These are phyloP conservation scores for Psilocybe mexicana DNA, from an alignment of 1,284 basidiomycete genomes.

Conservation along the genomic window DNA sequence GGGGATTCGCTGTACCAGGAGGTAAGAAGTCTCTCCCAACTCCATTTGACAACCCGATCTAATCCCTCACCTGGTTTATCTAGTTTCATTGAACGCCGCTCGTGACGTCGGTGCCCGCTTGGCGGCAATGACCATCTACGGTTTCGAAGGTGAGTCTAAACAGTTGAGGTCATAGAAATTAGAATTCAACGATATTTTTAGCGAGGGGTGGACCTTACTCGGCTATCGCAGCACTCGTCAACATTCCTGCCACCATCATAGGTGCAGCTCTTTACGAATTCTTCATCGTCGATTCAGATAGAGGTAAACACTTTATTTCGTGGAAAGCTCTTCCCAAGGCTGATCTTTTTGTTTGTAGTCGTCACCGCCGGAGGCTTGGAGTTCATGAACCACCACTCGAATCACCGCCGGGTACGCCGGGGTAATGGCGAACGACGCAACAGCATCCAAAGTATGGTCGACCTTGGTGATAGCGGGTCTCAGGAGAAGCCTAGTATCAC, in stretches of 20 bases:
- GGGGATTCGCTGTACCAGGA: conserved; percentile 56
- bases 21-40: conserved; percentile 35
- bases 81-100: conserved; percentile 65
- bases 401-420: conserved; percentile 20
- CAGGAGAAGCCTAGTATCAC: conserved; percentile 22
- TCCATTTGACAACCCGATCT: not conserved
- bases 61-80: conserved; percentile 6
- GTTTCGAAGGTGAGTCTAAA: conserved; percentile 36
- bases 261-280: conserved; percentile 54
- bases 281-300: conserved; percentile 54
- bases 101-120: conserved; percentile 68
- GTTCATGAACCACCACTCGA: conserved; percentile 18
- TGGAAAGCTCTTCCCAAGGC: not conserved
- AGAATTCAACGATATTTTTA: conserved; percentile 17
- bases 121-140: conserved; percentile 60
- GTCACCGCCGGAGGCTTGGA: conserved; percentile 23
- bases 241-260: conserved; percentile 61
- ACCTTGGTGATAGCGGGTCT: conserved; percentile 12
- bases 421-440: conserved; percentile 12
- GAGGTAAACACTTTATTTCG: conserved; percentile 34
- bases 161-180: not conserved
- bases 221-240: conserved; percentile 63
- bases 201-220: conserved; percentile 61
- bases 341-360: conserved; percentile 15
- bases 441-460: conserved; percentile 17